Base-by-base conservation (phyloP, 768 basidiomycete genomes). In the Fistulinella prunicolor region DNA sequence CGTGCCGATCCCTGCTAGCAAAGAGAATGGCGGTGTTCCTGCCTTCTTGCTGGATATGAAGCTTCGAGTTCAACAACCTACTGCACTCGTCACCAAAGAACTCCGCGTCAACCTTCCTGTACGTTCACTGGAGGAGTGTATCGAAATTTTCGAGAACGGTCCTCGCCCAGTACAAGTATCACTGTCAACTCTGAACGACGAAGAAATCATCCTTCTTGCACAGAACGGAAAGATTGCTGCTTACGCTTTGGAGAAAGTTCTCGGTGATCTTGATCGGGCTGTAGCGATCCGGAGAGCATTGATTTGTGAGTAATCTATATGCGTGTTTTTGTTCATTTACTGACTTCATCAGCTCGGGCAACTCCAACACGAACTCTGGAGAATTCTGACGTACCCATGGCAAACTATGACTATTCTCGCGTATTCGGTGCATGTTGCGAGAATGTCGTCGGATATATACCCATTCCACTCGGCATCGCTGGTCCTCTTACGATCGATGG, bases 371-470 rank as follows among this genome's bases (percentile, higher is more conserved):
- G 87, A 67, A 87, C 90, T 0, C 76, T 98, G 23, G 96, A 98
- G 65, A 52, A 66, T 9, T 94, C 90, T 0, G 82, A 86, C 20
- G 74, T 98, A 9, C 96, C 96, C 0, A 81, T 85, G 76, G 62
- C 78, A 19, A 72, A 85, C 65, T 99, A 96, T 67, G 94, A 98
- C 68, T 99, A 97, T 72, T 84, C 86, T 32, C 83, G 88, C 9
- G 94, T 99, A 26, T 78, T 93, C 44, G 95, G 94, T 49, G 94
- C 95, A 9, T 99, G 95, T 72, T 99, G 96, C 70, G 96, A 99
- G 71, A 98, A 99, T 67, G 96, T 99, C 42, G 82, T 98, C 40
- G 96, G 96, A 26, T 99, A 90, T 67, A 92, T 97, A 66, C 96
- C 95, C 35, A 70, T 99, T 30, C 96, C 96, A 0, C 84, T 98